These are phyloP conservation scores for Astragalus membranaceus DNA, from an alignment of 306 rosid genomes.

Conservation along the genomic window DNA sequence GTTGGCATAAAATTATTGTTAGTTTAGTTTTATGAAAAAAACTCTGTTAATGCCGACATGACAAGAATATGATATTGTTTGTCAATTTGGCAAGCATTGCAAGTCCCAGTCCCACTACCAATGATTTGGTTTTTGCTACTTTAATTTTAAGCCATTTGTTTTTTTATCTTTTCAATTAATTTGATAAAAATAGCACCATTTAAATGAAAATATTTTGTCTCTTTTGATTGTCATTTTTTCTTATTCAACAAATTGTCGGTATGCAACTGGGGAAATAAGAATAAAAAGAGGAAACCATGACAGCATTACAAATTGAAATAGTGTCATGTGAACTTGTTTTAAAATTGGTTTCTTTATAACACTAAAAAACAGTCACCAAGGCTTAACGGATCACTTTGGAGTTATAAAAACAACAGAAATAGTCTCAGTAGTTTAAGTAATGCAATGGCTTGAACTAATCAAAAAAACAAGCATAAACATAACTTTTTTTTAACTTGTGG, in stretches of 20 bases:
- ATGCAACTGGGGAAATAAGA: not conserved
- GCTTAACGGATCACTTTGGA: too few relatives aligned
- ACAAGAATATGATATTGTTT: not conserved
- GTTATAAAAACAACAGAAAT: too few relatives aligned
- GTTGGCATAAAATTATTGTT: not conserved
- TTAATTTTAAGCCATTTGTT: not conserved
- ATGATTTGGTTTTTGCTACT: conserved; percentile 17
- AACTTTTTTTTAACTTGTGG: too few relatives aligned
- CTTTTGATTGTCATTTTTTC: not conserved
- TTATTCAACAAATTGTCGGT: not conserved
- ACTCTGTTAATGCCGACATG: not conserved
- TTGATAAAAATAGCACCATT: not conserved
- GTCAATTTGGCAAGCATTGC: not conserved
- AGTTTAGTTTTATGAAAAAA: not conserved
- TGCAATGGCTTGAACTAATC: too few relatives aligned
- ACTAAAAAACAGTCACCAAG: too few relatives aligned
- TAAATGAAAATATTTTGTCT: not conserved
- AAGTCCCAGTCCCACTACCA: conserved; percentile 25
- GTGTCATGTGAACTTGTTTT: not conserved
- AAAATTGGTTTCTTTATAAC: too few relatives aligned
- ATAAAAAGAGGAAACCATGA: not conserved
- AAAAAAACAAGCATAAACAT: too few relatives aligned
- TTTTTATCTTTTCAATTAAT: not conserved
- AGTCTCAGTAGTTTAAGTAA: too few relatives aligned
- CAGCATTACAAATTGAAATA: not conserved